Percentiles rank a stretch among this genome's conserved stretches.
These are phyloP conservation scores for Sphaerosporella brunnea DNA, from an alignment of 495 filamentous ascomycete genomes.

Conservation along the genomic window DNA sequence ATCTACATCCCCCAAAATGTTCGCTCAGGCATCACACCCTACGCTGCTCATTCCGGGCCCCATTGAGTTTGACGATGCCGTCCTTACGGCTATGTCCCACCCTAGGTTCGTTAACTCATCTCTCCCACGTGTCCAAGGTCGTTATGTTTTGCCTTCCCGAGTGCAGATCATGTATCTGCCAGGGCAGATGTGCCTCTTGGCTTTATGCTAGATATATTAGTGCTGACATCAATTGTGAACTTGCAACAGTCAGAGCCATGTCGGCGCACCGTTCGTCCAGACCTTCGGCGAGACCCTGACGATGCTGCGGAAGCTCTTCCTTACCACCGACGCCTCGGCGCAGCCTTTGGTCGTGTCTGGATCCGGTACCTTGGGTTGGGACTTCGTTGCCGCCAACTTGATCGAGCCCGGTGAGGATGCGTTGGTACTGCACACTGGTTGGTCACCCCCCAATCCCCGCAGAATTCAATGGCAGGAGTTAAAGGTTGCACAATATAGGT, in stretches of 20 bases:
- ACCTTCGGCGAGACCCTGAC: slow-evolving; percentile 76
- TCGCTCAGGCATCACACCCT: slow-evolving; percentile 19
- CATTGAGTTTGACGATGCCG: slow-evolving; percentile 96
- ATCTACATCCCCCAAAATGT: slow-evolving; percentile 13
- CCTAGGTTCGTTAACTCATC: slow-evolving; percentile 50
- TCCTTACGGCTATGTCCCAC: slow-evolving; percentile 87
- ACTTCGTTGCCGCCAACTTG: slow-evolving; percentile 80
- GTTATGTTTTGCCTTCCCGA: neutral
- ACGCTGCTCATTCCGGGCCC: slow-evolving; percentile 79
- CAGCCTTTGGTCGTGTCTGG: slow-evolving; percentile 89
- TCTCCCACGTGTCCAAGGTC: neutral
- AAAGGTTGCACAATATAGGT: slow-evolving; percentile 29
- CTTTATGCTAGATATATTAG: no score
- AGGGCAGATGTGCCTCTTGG: no score
- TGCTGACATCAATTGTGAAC: neutral
- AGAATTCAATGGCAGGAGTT: neutral
- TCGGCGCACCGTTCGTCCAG: slow-evolving; percentile 69
- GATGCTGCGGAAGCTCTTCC: slow-evolving; percentile 82
- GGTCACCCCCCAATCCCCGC: neutral
- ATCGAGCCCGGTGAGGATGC: slow-evolving; percentile 75
- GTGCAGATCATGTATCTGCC: neutral
- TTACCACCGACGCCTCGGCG: slow-evolving; percentile 58
- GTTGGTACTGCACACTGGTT: slow-evolving; percentile 64
- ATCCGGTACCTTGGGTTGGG: slow-evolving; percentile 92
- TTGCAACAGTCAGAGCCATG: slow-evolving; percentile 76